Evolutionary conservation across 805 yeast genomes (phyloP).

Genomic region (Suhomyces vadensis): DNA sequence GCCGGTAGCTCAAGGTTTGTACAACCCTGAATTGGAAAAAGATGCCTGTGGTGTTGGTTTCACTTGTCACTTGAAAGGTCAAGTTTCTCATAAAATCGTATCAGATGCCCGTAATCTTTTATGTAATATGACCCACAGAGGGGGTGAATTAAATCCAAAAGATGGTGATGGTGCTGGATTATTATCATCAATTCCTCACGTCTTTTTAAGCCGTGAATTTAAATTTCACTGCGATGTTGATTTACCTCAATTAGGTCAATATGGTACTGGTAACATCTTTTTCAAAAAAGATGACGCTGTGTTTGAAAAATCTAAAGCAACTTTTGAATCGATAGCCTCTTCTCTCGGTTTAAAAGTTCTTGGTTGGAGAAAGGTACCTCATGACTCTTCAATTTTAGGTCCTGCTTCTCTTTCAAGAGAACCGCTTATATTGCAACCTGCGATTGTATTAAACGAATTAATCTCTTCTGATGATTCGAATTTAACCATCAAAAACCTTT

Average conservation of each 20-base stretch:
- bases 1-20: conserved; percentile 85
- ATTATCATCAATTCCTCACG: conserved; percentile 88
- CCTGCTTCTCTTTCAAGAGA: conserved; percentile 94
- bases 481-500: no score
- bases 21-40: conserved; percentile 90
- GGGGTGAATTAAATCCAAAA: conserved; percentile 96
- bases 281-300: conserved; percentile 84
- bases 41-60: conserved; percentile 99
- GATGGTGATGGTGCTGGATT: conserved; percentile 99
- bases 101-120: conserved; percentile 84
- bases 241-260: conserved; percentile 80
- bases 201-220: conserved; percentile 82
- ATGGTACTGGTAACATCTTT: conserved; percentile 93
- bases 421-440: conserved; percentile 90
- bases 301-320: conserved; percentile 65
- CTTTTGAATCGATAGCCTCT: conserved; percentile 79
- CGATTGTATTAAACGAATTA: conserved; percentile 62
- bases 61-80: conserved; percentile 90
- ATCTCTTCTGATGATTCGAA: no score
- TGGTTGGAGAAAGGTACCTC: conserved; percentile 95
- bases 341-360: conserved; percentile 77
- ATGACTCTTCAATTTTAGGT: conserved; percentile 90
- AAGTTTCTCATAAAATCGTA: conserved; percentile 84
- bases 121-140: conserved; percentile 98
- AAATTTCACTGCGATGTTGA: conserved; percentile 63